phyloP scores from a whole-genome alignment of 83 land plant genomes.

The Picea abies region DNA sequence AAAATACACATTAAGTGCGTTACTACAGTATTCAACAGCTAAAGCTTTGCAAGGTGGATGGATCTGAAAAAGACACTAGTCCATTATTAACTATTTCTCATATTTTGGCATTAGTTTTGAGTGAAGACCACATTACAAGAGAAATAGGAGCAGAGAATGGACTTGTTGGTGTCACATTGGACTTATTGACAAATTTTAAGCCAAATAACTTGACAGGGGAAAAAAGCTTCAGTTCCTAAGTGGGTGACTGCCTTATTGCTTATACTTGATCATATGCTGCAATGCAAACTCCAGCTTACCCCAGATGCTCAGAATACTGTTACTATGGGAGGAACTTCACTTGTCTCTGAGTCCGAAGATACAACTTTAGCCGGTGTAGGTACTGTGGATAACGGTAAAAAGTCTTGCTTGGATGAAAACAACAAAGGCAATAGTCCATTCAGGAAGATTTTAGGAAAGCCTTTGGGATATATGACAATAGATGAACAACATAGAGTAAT shows the following conservation, averaged over 20 bases:
- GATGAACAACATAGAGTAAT: slow-evolving; percentile 69
- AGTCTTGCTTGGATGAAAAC: slow-evolving; percentile 13
- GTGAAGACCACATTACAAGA: slow-evolving; percentile 74
- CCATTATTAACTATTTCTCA: slow-evolving; percentile 67
- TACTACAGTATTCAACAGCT: slow-evolving; percentile 47
- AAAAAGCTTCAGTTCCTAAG: too few species aligned
- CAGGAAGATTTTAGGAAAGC: slow-evolving; percentile 65
- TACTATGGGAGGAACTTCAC: slow-evolving; percentile 23
- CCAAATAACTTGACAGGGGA: too few species aligned
- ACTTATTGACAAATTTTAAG: too few species aligned
- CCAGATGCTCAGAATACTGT: slow-evolving; percentile 32
- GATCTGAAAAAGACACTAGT: slow-evolving; percentile 41
- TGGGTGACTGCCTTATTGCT: too few species aligned
- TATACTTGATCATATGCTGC: too few species aligned
- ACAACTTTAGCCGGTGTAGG: slow-evolving; percentile 22
- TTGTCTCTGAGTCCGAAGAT: slow-evolving; percentile 33
- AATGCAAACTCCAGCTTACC: slow-evolving; percentile 49
- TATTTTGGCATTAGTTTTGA: slow-evolving; percentile 79
- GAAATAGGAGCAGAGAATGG: too few species aligned
- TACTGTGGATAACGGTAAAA: too few species aligned
- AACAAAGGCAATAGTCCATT: slow-evolving; percentile 39
- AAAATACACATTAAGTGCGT: too few species aligned
- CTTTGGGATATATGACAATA: slow-evolving; percentile 70
- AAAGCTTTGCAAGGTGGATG: slow-evolving; percentile 59
- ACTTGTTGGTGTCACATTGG: too few species aligned